Conservation (phyloP, 768 basidiomycete genomes). For the Cyathus striatus region DNA sequence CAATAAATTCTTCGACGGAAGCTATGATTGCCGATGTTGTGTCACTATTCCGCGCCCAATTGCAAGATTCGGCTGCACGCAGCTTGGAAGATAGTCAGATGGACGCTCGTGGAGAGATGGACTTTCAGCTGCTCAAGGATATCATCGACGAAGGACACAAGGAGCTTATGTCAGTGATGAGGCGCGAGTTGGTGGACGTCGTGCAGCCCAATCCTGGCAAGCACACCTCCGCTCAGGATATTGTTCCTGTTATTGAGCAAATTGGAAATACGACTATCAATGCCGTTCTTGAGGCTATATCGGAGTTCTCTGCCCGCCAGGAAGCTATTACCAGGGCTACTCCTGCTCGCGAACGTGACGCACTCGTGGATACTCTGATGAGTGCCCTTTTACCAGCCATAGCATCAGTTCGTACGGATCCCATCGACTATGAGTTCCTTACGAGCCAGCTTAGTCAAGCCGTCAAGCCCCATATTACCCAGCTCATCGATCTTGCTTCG, state of each 20-base stretch:
- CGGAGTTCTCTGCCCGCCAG: conserved; percentile 50
- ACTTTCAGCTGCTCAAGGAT: conserved; percentile 71
- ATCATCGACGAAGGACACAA: conserved; percentile 64
- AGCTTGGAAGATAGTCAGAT: conserved; percentile 56
- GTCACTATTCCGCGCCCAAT: conserved; percentile 60
- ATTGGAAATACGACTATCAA: conserved; percentile 50
- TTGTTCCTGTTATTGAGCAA: conserved; percentile 50
- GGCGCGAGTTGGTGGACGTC: conserved; percentile 53
- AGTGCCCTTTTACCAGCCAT: conserved; percentile 56
- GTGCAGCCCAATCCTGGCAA: conserved; percentile 32
- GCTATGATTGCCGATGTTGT: conserved; percentile 63
- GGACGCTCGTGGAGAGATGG: conserved; percentile 74
- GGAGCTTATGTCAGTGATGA: conserved; percentile 51
- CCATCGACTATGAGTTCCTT: conserved; percentile 74
- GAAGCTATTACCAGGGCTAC: conserved; percentile 45
- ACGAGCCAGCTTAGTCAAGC: conserved; percentile 75
- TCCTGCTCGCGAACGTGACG: conserved; percentile 49
- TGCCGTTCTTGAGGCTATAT: conserved; percentile 57
- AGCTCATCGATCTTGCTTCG: conserved; percentile 83
- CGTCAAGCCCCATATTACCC: conserved; percentile 84
- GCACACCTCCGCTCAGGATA: conserved; percentile 19
- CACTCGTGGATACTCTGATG: conserved; percentile 57
- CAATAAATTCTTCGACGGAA: conserved; percentile 44
- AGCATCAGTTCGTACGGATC: conserved; percentile 54
- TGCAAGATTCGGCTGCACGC: conserved; percentile 56